These are phyloP conservation scores for Gossypium raimondii DNA, from an alignment of 345 rosid species.

Conservation along the genomic window DNA sequence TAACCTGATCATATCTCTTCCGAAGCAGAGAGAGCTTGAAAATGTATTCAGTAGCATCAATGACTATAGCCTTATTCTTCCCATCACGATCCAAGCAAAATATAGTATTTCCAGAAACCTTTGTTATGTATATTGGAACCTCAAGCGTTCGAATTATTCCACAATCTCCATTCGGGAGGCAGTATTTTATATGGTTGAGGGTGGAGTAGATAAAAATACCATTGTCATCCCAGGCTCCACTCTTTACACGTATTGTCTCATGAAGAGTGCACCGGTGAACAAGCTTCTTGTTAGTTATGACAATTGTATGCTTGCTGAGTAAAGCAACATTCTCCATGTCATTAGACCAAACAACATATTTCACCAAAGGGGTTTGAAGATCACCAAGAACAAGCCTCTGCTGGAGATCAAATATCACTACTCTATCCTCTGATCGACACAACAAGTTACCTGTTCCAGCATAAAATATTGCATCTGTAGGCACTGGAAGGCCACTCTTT, in stretches of 20 bases:
- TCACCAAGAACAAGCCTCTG: slow-evolving; percentile 88
- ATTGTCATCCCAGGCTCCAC: slow-evolving; percentile 96
- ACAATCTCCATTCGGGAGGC: slow-evolving; percentile 91
- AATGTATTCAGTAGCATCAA: slow-evolving; percentile 84
- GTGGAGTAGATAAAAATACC: slow-evolving; percentile 91
- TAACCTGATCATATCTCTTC: slow-evolving; percentile 84
- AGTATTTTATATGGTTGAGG: slow-evolving; percentile 78
- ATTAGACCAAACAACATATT: slow-evolving; percentile 85
- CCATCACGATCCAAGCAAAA: slow-evolving; percentile 89
- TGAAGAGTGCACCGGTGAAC: slow-evolving; percentile 88
- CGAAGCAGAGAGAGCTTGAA: slow-evolving; percentile 75
- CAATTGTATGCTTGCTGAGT: slow-evolving; percentile 89
- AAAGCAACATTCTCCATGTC: slow-evolving; percentile 93
- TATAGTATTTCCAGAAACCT: slow-evolving; percentile 61
- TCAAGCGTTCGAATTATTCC: slow-evolving; percentile 85
- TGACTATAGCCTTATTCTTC: slow-evolving; percentile 55
- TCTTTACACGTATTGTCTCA: slow-evolving; percentile 87
- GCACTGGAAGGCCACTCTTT: slow-evolving; percentile 59
- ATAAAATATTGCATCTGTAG: slow-evolving; percentile 82
- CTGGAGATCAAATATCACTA: slow-evolving; percentile 82
- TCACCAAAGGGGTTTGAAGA: slow-evolving; percentile 72
- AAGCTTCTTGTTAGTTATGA: slow-evolving; percentile 77
- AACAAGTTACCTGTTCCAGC: slow-evolving; percentile 91
- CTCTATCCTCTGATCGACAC: slow-evolving; percentile 85
- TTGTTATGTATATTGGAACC: slow-evolving; percentile 76